Base-by-base conservation (phyloP, 768 basidiomycete species). In the Tricholomella constricta region DNA sequence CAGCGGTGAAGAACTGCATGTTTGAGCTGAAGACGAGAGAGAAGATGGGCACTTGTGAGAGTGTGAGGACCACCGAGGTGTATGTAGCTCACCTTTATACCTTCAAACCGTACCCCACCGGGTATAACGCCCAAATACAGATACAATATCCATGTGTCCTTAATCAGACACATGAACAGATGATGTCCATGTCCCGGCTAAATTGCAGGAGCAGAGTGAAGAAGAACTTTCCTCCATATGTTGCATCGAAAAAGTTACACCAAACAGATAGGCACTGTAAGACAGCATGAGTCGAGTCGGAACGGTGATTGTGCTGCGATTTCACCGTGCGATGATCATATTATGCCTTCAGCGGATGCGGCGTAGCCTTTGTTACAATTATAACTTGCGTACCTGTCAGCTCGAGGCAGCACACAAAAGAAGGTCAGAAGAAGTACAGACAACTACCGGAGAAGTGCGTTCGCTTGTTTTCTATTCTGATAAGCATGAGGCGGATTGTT, bases 1-100 rank as follows among this genome's bases (percentile, higher is more conserved):
- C 37, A 41, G 37, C 26, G 19, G 45, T 47, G 45, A 47, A 40
- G 20, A 47, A 47, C n/a, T 36, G 52, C 52, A 53, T 53, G 32
- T 38, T 43, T 17, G 23, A 50, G 36, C n/a, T 17, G 26, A 31
- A 25, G 46, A 44, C 8, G 32, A 35, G 41, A 51, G 31, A 32
- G 31, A 32, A 10, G 9, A 32, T 14, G 17, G 50, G 41, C 50
- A 51, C 50, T 51, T 44, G 50, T 10, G 42, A 41, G 42, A 44
- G 40, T 31, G 40, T 32, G 31, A 23, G 31, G 22, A 22, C 26
- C 6, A 32, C 32, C 14, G 37, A 25, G 25, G 17, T n/a, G 17
- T n/a, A 31, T 3, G 15, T 2, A 19, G 31, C n/a, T 27, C 20
- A 40, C 48, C 38, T 50, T 50, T 50, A 50, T 50, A 51, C 44